phyloP scores from a whole-genome alignment of 495 filamentous ascomycete genomes.

The Cetradonia linearis region DNA sequence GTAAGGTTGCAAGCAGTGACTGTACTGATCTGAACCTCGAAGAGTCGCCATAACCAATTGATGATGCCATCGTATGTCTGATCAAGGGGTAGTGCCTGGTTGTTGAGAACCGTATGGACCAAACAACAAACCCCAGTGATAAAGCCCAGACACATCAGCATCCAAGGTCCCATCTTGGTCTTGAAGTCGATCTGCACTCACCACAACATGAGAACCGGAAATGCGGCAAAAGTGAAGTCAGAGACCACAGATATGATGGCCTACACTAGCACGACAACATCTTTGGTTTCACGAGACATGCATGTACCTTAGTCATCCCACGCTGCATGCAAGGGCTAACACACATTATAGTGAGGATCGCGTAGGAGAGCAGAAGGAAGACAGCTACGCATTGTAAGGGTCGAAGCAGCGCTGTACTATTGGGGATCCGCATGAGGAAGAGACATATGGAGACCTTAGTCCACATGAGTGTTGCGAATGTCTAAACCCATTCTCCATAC shows the following conservation, averaged over 20 bases:
- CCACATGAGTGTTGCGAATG: conserved; percentile 25
- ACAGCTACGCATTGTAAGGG: conserved; percentile 19
- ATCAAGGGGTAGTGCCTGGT: conserved; percentile 19
- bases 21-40: conserved; percentile 24
- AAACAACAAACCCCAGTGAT: conserved; percentile 22
- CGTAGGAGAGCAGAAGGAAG: conserved; percentile 24
- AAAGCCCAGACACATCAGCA: conserved; percentile 23
- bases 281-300: conserved; percentile 16
- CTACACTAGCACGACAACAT: conserved; percentile 20
- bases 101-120: conserved; percentile 23
- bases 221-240: conserved; percentile 22
- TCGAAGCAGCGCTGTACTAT: conserved; percentile 11
- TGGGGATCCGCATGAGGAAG: conserved; percentile 22
- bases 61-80: conserved; percentile 22
- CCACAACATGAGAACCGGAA: conserved; percentile 22
- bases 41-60: conserved; percentile 24
- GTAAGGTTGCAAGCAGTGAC: conserved; percentile 22
- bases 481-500: conserved; percentile 25
- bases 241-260: conserved; percentile 24
- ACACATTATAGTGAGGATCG: conserved; percentile 20
- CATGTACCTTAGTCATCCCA: conserved; percentile 22
- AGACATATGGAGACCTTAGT: conserved; percentile 25
- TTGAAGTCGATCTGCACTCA: conserved; percentile 21
- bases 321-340: conserved; percentile 22
- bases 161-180: conserved; percentile 23